Evolutionary conservation across 352 stramenopile species (phyloP), one percentile per base, ranked within the genome.

Genomic region (Globisporangium sylvaticum): DNA sequence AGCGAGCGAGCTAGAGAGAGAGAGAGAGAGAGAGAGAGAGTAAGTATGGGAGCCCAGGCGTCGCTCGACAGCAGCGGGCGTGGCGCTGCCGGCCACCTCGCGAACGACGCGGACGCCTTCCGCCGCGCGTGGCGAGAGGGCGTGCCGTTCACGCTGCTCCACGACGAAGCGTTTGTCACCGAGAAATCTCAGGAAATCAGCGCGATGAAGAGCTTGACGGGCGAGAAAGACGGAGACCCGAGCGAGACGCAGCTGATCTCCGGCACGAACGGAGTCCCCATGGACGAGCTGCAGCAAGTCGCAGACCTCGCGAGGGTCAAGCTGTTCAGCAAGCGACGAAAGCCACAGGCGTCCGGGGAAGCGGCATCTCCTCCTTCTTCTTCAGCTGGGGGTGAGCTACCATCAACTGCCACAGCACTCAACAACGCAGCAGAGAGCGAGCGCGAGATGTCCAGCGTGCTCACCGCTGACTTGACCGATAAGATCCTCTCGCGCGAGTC

Each of bases 141-240:
- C 29, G 72, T 78, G 32, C 81, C 80, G 1, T 92, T 92, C 72
- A 89, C 81, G 63, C 74, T 89, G 72, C 74, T 92, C 31, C 77
- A 89, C 61, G 81, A 92, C 69, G 78, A 92, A 44, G 67, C 73
- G 53, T 92, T 90, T 58, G 83, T 90, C 31, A 60, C 70, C 25
- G 83, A 92, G 56, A 89, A 89, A 52, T 88, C 79, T 37, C 76
- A 90, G 59, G 83, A 91, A 50, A 63, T 81, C 1, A 29, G 37
- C 14, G 58, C 53, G 27, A 39, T 4, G 10, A 62, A 39, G 18
- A 53, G 24, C 22, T 61, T 22, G 48, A 75, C 29, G 42, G 68
- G 76, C 31, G 54, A 67, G 46, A 71, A 81, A 39, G 63, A 68
- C 15, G 22, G 20, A 29, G 72, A 76, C n/a, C 76, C 73, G 14